Conservation (phyloP, 306 rosid genomes). For the Acacia acuminata region DNA sequence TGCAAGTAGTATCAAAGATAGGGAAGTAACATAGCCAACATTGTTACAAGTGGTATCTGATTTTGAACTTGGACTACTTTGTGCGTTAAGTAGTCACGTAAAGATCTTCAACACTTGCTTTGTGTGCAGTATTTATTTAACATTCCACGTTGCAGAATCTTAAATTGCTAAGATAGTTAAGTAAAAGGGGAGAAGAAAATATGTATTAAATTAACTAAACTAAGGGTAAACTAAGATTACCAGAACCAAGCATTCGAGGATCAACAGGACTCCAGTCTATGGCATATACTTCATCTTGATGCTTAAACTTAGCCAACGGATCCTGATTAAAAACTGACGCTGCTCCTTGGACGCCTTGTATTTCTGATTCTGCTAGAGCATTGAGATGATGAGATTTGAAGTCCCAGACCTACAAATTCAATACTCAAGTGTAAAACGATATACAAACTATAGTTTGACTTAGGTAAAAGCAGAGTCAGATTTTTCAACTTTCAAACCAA, state of each 20-base stretch:
- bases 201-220: slow-evolving; percentile 11
- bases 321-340: slow-evolving; percentile 66
- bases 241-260: slow-evolving; percentile 82
- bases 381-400: slow-evolving; percentile 79
- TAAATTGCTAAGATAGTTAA: neutral
- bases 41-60: no score
- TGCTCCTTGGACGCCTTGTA: slow-evolving; percentile 67
- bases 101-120: no score
- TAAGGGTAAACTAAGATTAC: slow-evolving; percentile 37
- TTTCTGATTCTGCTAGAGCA: slow-evolving; percentile 72
- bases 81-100: no score
- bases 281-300: slow-evolving; percentile 90
- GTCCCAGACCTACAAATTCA: slow-evolving; percentile 78
- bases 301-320: slow-evolving; percentile 69
- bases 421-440: no score
- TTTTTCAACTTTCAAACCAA: neutral
- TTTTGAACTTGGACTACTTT: no score
- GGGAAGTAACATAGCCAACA: no score
- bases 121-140: no score
- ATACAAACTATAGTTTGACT: no score
- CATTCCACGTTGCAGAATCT: no score
- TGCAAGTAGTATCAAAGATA: no score
- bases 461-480: no score
- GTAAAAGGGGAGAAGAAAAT: slow-evolving; percentile 9
- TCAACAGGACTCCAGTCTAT: slow-evolving; percentile 87